Evolutionary conservation across 176 grass and related monocot genomes (phyloP).

Genomic region (Avena insularis): DNA sequence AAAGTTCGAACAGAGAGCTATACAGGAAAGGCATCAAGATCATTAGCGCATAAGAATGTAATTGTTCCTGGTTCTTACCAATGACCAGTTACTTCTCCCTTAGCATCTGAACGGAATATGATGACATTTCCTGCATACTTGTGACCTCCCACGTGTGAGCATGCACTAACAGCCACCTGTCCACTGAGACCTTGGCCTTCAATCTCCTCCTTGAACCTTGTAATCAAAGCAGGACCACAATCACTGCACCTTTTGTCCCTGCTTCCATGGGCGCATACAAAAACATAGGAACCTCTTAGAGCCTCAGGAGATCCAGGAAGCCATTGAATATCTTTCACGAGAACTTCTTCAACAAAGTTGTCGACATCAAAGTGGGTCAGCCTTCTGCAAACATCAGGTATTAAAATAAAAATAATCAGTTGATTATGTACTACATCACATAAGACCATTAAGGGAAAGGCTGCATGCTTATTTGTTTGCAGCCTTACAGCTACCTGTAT

Average conservation of each 20-base stretch:
- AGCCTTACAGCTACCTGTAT: constrained; percentile 75
- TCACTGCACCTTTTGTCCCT: constrained; percentile 90
- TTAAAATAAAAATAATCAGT: constrained; percentile 35
- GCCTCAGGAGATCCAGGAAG: constrained; percentile 68
- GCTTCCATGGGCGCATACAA: constrained; percentile 86
- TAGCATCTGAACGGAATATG: constrained; percentile 66
- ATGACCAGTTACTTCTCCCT: constrained; percentile 82
- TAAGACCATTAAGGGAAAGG: constrained; percentile 17
- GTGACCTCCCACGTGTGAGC: constrained; percentile 94
- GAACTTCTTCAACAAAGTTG: constrained; percentile 89
- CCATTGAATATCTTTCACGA: constrained; percentile 88
- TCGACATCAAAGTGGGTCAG: constrained; percentile 92
- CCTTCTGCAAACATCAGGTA: constrained; percentile 57
- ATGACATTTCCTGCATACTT: constrained; percentile 98
- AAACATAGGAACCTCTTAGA: constrained; percentile 82
- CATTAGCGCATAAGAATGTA: background rate
- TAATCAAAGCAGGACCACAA: constrained; percentile 84
- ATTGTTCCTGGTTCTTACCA: constrained; percentile 62
- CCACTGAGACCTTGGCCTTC: constrained; percentile 52
- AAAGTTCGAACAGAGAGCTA: background rate
- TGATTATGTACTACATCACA: constrained; percentile 11
- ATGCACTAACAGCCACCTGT: constrained; percentile 77
- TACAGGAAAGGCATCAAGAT: background rate
- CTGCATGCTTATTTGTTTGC: constrained; percentile 28
- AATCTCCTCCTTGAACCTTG: constrained; percentile 88